Base-by-base conservation (phyloP, 208 protist genomes). In the Wallacemonas sp. region DNA sequence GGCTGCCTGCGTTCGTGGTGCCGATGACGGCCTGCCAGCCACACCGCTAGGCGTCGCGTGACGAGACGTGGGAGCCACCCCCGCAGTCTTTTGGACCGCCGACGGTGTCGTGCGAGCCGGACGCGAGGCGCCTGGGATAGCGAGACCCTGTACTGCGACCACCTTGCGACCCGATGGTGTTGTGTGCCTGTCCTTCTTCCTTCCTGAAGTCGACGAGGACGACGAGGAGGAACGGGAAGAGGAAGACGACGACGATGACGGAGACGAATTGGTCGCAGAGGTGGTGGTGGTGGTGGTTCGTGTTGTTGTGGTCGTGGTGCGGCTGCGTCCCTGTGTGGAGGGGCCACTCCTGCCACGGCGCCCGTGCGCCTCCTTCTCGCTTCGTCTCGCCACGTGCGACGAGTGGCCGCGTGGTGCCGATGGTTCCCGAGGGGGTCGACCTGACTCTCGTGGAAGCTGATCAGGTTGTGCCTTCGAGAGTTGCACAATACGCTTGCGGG, bases 401-500 rank as follows among this genome's bases (percentile, higher is more conserved):
- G n/a, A n/a, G n/a, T n/a, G n/a, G n/a, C n/a, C 21, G 4, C 15
- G 27, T 19, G 26, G 22, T 29, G 27, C 38, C 42, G 45, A 34
- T 9, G 44, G 37, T 2, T 24, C 46, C 34, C 30, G 30, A 12
- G 19, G 61, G 9, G 30, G 42, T 15, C 12, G 26, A 22, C 38
- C 6, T 13, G 26, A 21, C 9, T 5, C 44, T 29, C 37, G 26
- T 13, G 39, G 17, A 17, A 53, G 22, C 17, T 57, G 50, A 3
- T 3, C 50, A 10, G 26, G 50, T 32, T 57, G 50, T 17, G 38
- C 50, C 4, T 26, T 57, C 30, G 50, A 34, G 17, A 57, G 30
- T n/a, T 57, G 50, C 4, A 57, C 32, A n/a, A 57, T 38, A 32
- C 44, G 41, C 36, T 64, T 42, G 19, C 63, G 39, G 15, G 66